These are phyloP conservation scores for Didymella keratinophila DNA, from an alignment of 2,329 filamentous ascomycete species.

Conservation along the genomic window DNA sequence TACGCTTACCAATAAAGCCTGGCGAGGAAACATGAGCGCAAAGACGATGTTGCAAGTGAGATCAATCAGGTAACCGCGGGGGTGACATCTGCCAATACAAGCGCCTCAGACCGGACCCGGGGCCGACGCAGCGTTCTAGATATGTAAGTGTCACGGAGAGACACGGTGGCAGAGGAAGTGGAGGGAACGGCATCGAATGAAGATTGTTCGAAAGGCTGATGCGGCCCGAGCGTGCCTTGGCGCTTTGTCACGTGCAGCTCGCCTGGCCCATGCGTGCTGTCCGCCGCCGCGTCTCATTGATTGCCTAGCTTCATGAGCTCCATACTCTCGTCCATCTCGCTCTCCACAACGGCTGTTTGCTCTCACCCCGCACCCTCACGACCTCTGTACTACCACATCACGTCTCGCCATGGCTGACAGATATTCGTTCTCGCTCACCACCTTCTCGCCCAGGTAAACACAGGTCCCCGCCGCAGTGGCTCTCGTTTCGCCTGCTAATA, in stretches of 20 bases:
- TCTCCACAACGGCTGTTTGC: constrained; percentile 14
- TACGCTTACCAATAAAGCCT: constrained; percentile 32
- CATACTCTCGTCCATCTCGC: constrained; percentile 21
- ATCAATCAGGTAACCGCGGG: constrained; percentile 33
- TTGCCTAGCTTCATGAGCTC: constrained; percentile 23
- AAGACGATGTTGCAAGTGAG: constrained; percentile 25
- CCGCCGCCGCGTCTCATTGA: constrained; percentile 22
- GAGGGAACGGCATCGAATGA: constrained; percentile 24
- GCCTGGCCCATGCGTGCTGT: constrained; percentile 11
- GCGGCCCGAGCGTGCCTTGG: constrained; percentile 13
- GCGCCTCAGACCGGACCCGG: constrained; percentile 28
- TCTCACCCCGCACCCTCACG: neutral
- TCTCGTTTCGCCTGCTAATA: constrained; percentile 56
- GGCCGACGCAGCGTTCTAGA: constrained; percentile 31
- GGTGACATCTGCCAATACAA: constrained; percentile 33
- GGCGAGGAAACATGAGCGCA: constrained; percentile 28
- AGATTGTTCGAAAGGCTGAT: constrained; percentile 16
- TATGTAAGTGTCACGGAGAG: constrained; percentile 29
- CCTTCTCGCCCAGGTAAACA: constrained; percentile 96
- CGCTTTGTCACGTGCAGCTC: constrained; percentile 6
- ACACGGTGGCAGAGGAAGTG: constrained; percentile 41
- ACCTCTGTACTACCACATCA: neutral
- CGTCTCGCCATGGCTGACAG: constrained; percentile 81
- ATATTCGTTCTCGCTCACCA: constrained; percentile 99
- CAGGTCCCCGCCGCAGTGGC: constrained; percentile 23